Evolutionary conservation across 495 filamentous ascomycete species (phyloP), one percentile per base, ranked within the genome.

Genomic region (Daldinia bambusicola): DNA sequence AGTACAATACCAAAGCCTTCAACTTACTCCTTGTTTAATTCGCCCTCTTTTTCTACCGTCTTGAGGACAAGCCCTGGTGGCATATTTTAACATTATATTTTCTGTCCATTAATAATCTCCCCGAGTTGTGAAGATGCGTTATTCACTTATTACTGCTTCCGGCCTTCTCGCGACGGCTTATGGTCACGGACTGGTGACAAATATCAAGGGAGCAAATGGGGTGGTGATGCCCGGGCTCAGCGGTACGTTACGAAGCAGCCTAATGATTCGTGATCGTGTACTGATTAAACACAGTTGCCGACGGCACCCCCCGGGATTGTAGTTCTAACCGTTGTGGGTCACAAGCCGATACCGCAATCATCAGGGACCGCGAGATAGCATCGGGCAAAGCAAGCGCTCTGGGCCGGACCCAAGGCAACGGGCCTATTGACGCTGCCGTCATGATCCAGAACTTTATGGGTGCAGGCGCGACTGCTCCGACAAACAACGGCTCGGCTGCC

Each of bases 231-330:
- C 86, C 8, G 85, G 81, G 32, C 80, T 87, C 2, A 82, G 82
- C 18, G 79, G 82, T 84, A 75, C 57, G 77, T 61, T 45, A 51
- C 48, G 2, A 36, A 53, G 41, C 10, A 34, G 34, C 9, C 55
- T 9, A 37, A 32, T 43, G 32, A 32, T 53, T 40, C 30, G 32
- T 18, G n/a, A n/a, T 7, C 14, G 40, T 20, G 20, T 66, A 38
- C 41, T 69, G 9, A 69, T 34, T 62, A 69, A 53, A 61, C 10
- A 41, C 18, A 88, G 87, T 89, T 51, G 77, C 78, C 26, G 86
- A 88, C 63, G 86, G 87, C 41, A 88, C 85, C 31, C 87, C 86
- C 20, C 84, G 86, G 48, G 84, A 87, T 74, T 88, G 85, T 73
- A 81, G 80, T 45, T 79, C 79, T 36, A 84, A 85, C 56, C 67